Percentiles rank a stretch among this genome's conserved stretches.
Evolutionary conservation across 2,329 filamentous ascomycete species (phyloP).

Genomic region (Sphaerulina musiva): DNA sequence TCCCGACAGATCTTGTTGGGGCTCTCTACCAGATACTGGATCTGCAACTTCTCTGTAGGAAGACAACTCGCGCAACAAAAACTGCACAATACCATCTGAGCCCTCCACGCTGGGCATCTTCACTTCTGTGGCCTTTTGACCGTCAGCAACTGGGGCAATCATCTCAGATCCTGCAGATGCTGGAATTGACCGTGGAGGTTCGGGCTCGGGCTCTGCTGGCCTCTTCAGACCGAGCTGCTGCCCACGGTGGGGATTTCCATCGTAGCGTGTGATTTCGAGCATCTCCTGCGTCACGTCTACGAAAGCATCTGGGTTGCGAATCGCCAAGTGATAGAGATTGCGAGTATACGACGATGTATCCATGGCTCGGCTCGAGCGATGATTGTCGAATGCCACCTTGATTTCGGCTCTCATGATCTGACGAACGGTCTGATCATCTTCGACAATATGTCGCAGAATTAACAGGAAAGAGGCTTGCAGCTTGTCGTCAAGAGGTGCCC

Average conservation of each 20-base stretch:
- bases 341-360: conserved; percentile 71
- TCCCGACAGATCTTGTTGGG: conserved; percentile 38
- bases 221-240: conserved; percentile 49
- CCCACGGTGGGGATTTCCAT: conserved; percentile 45
- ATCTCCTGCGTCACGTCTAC: conserved; percentile 82
- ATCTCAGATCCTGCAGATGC: conserved; percentile 45
- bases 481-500: conserved; percentile 67
- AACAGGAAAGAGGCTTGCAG: conserved; percentile 73
- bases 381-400: conserved; percentile 60
- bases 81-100: conserved; percentile 91
- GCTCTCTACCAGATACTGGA: conserved; percentile 52
- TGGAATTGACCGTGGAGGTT: conserved; percentile 21
- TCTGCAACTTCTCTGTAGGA: conserved; percentile 92
- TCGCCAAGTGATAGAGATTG: conserved; percentile 67
- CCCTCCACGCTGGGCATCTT: conserved; percentile 85
- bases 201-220: conserved; percentile 1
- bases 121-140: conserved; percentile 58
- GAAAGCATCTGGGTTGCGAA: conserved; percentile 79
- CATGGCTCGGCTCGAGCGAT: conserved; percentile 41
- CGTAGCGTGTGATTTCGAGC: conserved; percentile 63
- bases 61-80: conserved; percentile 83
- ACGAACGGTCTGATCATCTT: conserved; percentile 84
- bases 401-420: conserved; percentile 92
- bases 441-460: conserved; percentile 83
- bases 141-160: conserved; percentile 25